These are phyloP conservation scores for Porcisia hertigi DNA, from an alignment of 208 protist genomes.

Conservation along the genomic window DNA sequence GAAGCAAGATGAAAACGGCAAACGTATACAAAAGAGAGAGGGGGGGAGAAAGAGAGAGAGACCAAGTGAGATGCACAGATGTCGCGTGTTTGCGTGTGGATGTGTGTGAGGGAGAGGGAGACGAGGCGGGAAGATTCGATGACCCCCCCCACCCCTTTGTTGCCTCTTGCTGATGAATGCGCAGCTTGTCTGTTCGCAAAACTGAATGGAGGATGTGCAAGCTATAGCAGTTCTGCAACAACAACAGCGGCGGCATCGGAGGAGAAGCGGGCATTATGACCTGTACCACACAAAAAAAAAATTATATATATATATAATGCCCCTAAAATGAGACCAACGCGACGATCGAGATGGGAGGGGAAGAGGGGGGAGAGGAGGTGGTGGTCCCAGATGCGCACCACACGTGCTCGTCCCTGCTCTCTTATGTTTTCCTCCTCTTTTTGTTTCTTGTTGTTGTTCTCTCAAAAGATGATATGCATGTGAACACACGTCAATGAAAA, in stretches of 20 bases:
- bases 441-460: too few species aligned
- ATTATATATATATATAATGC: too few species aligned
- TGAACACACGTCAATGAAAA: too few species aligned
- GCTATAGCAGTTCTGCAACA: neutral
- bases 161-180: neutral
- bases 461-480: too few species aligned
- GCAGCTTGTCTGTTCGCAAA: neutral
- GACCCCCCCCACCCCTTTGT: too few species aligned
- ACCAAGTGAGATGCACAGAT: neutral
- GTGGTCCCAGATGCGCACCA: too few species aligned
- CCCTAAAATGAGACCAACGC: neutral
- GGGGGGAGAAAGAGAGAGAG: neutral
- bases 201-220: neutral
- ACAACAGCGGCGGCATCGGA: neutral
- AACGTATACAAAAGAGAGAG: too few species aligned
- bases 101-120: neutral
- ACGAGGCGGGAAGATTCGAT: too few species aligned
- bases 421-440: too few species aligned
- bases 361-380: neutral
- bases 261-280: neutral
- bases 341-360: neutral
- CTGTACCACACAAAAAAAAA: too few species aligned
- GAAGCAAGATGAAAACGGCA: neutral
- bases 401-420: too few species aligned
- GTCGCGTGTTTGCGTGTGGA: neutral